Conservation (phyloP, 805 yeast species). For the Ogataea trehaloabstinens region DNA sequence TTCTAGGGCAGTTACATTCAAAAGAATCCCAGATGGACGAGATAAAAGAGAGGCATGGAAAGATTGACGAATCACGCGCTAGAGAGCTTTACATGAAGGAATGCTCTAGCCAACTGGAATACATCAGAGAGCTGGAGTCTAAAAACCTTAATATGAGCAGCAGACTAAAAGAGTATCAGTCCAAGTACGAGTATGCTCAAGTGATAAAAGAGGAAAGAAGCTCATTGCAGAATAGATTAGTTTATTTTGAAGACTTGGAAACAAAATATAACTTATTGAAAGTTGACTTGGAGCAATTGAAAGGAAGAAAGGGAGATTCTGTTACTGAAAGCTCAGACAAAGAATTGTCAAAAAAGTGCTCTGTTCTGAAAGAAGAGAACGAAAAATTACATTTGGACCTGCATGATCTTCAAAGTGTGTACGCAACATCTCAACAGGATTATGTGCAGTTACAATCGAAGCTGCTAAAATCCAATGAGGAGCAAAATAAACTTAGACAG, state of each 20-base stretch:
- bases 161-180: conserved; percentile 48
- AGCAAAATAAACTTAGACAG: conserved; percentile 5
- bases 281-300: conserved; percentile 46
- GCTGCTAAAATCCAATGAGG: conserved; percentile 7
- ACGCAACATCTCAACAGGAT: conserved; percentile 10
- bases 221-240: conserved; percentile 38
- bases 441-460: conserved; percentile 13
- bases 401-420: conserved; percentile 7
- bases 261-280: conserved; percentile 47
- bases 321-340: conserved; percentile 37
- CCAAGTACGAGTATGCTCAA: conserved; percentile 45
- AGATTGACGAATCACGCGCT: conserved; percentile 28
- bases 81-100: conserved; percentile 30
- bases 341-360: conserved; percentile 26
- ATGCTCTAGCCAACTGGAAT: conserved; percentile 39
- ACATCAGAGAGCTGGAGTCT: conserved; percentile 47
- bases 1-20: conserved; percentile 10
- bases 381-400: conserved; percentile 1
- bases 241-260: conserved; percentile 39
- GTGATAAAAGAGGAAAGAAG: conserved; percentile 55
- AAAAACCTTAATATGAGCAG: conserved; percentile 52
- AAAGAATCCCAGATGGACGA: conserved; percentile 13
- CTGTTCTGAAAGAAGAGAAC: conserved; percentile 5
- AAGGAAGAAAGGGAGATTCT: conserved; percentile 34
- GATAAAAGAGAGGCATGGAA: conserved; percentile 4